These are phyloP conservation scores for Sporothrix brunneoviolacea DNA, from an alignment of 2,329 filamentous ascomycete species.

Conservation along the genomic window DNA sequence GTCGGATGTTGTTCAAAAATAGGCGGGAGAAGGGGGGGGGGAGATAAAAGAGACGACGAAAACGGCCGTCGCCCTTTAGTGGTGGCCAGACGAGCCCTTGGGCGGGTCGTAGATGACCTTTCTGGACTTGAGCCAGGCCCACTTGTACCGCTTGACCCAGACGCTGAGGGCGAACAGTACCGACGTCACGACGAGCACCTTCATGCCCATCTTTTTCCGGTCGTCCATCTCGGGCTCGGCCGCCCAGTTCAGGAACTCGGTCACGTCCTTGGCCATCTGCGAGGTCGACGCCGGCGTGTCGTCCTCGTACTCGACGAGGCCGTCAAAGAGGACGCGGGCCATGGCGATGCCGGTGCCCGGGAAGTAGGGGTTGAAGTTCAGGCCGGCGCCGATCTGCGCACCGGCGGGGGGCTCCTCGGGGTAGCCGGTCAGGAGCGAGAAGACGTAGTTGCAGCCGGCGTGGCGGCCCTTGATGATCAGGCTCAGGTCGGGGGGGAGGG, in stretches of 20 bases:
- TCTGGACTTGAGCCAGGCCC: slow-evolving; percentile 89
- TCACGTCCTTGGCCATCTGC: slow-evolving; percentile 99
- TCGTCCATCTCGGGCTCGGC: slow-evolving; percentile 99
- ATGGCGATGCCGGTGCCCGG: slow-evolving; percentile 98
- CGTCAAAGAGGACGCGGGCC: slow-evolving; percentile 97
- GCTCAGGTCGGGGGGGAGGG: slow-evolving; percentile 92
- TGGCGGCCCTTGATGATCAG: slow-evolving; percentile 97
- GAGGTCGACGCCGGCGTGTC: slow-evolving; percentile 89
- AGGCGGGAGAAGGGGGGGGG: too few relatives aligned
- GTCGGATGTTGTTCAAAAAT: too few relatives aligned
- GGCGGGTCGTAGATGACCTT: slow-evolving; percentile 87
- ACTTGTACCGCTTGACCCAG: slow-evolving; percentile 99
- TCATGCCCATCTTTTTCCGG: slow-evolving; percentile 99
- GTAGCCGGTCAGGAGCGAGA: slow-evolving; percentile 92
- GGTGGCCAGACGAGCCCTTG: slow-evolving; percentile 38
- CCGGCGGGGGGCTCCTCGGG: slow-evolving; percentile 93
- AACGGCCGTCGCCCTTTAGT: slow-evolving; percentile 10
- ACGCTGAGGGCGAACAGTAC: slow-evolving; percentile 80
- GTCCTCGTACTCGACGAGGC: slow-evolving; percentile 96
- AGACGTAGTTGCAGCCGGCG: slow-evolving; percentile 98
- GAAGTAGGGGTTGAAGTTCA: slow-evolving; percentile 99
- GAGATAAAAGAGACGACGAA: too few relatives aligned
- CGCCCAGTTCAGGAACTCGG: slow-evolving; percentile 98
- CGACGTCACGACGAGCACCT: slow-evolving; percentile 76
- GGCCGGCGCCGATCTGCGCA: slow-evolving; percentile 73